These are phyloP conservation scores for Claviceps digitariae DNA, from an alignment of 2,329 filamentous ascomycete species.

Conservation along the genomic window DNA sequence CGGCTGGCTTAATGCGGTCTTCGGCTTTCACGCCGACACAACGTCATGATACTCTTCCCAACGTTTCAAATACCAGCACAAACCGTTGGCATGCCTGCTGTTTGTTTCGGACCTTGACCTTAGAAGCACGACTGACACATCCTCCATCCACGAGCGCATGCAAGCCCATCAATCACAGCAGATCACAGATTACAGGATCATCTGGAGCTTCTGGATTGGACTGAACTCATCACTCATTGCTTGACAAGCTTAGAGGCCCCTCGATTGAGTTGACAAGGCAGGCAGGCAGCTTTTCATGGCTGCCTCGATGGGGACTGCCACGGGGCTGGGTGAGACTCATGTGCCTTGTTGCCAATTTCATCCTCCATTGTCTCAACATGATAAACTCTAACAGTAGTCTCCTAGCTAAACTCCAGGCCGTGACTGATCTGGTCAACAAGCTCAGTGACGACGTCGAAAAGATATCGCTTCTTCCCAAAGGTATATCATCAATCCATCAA, in stretches of 20 bases:
- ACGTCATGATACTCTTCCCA: too few relatives aligned
- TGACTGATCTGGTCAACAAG: constrained; percentile 48
- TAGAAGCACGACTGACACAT: neutral
- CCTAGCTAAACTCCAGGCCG: constrained; percentile 53
- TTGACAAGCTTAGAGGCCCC: neutral
- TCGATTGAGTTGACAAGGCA: neutral
- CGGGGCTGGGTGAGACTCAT: constrained; percentile 27
- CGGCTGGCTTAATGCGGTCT: too few relatives aligned
- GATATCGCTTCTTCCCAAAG: constrained; percentile 41
- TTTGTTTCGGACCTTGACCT: neutral
- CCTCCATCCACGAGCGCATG: too few relatives aligned
- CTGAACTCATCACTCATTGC: neutral
- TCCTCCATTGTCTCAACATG: constrained; percentile 1
- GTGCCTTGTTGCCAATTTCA: neutral
- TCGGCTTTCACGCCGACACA: too few relatives aligned
- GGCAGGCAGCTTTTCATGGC: constrained; percentile 11
- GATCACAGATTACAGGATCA: neutral
- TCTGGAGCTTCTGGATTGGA: neutral
- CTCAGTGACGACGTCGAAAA: constrained; percentile 49
- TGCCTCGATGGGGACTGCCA: constrained; percentile 17
- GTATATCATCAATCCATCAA: constrained; percentile 28
- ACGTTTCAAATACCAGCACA: too few relatives aligned
- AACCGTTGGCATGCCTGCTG: neutral
- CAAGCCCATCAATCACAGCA: neutral
- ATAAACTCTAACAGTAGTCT: constrained; percentile 7